Conservation (phyloP, 2,329 filamentous ascomycete genomes). For the Phaeoacremonium minimum region DNA sequence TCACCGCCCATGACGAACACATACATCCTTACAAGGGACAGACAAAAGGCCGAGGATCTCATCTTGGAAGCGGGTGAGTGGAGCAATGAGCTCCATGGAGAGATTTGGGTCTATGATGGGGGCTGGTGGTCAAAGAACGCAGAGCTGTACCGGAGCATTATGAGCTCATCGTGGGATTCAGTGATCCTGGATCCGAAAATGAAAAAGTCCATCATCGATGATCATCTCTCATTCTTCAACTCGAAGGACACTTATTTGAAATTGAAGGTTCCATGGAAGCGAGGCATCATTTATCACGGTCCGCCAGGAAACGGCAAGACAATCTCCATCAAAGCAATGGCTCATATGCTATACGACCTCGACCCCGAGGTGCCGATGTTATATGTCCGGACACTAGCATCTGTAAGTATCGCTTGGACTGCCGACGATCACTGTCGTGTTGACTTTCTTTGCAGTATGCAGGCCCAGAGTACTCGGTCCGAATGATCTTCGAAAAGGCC, state of each 20-base stretch:
- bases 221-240: slow-evolving; percentile 63
- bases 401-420: slow-evolving; percentile 27
- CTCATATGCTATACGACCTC: slow-evolving; percentile 56
- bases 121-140: slow-evolving; percentile 59
- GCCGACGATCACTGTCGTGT: neutral
- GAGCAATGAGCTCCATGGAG: slow-evolving; percentile 52
- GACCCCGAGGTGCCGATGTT: slow-evolving; percentile 52
- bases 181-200: slow-evolving; percentile 63
- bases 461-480: slow-evolving; percentile 53
- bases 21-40: slow-evolving; percentile 31
- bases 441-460: slow-evolving; percentile 24
- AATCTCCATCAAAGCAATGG: slow-evolving; percentile 64
- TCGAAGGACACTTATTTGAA: slow-evolving; percentile 52
- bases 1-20: slow-evolving; percentile 27
- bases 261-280: slow-evolving; percentile 67
- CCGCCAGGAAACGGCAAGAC: slow-evolving; percentile 62
- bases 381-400: slow-evolving; percentile 52
- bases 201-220: slow-evolving; percentile 60
- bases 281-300: slow-evolving; percentile 65
- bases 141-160: slow-evolving; percentile 53
- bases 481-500: slow-evolving; percentile 53
- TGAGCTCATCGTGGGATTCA: slow-evolving; percentile 56
- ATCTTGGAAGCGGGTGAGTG: slow-evolving; percentile 51
- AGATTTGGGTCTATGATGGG: slow-evolving; percentile 63
- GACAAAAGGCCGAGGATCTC: slow-evolving; percentile 38